These are phyloP conservation scores for Xylariomycetidae sp. DNA, from an alignment of 2,329 filamentous ascomycete genomes.

Conservation along the genomic window DNA sequence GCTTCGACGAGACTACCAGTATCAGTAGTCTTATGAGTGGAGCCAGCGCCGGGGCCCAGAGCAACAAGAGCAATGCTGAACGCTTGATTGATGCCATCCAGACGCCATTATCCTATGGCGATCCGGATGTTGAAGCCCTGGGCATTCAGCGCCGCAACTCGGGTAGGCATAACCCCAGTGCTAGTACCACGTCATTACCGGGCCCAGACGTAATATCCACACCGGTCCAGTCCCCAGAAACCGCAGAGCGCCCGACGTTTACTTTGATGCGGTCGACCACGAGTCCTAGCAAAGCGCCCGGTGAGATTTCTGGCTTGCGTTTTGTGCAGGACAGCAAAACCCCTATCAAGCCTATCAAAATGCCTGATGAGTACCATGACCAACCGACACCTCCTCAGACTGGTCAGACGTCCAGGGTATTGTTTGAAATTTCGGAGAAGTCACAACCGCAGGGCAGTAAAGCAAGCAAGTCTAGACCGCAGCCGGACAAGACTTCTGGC, in stretches of 20 bases:
- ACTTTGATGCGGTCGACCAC: conserved; percentile 6
- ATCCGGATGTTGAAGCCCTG: conserved; percentile 22
- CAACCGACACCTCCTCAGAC: conserved; percentile 25
- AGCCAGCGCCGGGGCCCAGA: conserved; percentile 47
- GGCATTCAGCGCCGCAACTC: conserved; percentile 15
- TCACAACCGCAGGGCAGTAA: too few relatives aligned
- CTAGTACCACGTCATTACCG: conserved; percentile 11
- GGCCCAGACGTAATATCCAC: background rate
- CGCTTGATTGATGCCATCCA: conserved; percentile 69
- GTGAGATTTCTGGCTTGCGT: conserved; percentile 30
- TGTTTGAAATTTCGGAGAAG: conserved; percentile 34
- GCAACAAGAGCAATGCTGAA: conserved; percentile 60
- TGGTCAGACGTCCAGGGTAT: conserved; percentile 28
- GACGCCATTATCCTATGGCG: conserved; percentile 46
- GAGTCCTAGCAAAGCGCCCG: conserved; percentile 6
- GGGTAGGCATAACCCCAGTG: conserved; percentile 6
- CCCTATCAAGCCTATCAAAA: conserved; percentile 41
- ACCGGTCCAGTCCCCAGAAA: conserved; percentile 1
- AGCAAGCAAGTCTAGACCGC: background rate
- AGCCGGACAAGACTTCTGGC: conserved; percentile 1
- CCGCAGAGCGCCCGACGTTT: too few relatives aligned
- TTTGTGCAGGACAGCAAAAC: conserved; percentile 40
- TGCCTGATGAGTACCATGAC: conserved; percentile 42
- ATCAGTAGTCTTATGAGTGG: conserved; percentile 35
- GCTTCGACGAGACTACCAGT: conserved; percentile 35